Conservation (phyloP, 2,329 filamentous ascomycete genomes). For the Geosmithia putterillii region DNA sequence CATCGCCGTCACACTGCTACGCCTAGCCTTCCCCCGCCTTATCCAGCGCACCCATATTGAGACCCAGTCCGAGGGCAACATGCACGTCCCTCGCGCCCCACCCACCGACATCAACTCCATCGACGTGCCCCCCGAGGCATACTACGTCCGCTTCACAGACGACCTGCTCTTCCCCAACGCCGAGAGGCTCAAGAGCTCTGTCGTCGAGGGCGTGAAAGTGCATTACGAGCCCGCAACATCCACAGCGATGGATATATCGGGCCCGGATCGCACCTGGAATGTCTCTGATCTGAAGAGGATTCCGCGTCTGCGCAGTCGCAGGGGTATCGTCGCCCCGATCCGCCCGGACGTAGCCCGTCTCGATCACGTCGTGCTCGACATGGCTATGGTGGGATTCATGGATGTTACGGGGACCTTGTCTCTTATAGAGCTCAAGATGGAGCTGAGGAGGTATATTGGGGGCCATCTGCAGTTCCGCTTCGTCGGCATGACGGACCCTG, state of each 20-base stretch:
- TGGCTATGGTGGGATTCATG: conserved; percentile 36
- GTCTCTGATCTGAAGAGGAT: conserved; percentile 36
- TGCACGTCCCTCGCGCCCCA: conserved; percentile 9
- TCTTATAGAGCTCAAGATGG: conserved; percentile 32
- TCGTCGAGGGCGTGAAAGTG: conserved; percentile 35
- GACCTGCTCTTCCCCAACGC: conserved; percentile 51
- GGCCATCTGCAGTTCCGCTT: conserved; percentile 32
- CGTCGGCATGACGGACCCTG: conserved; percentile 30
- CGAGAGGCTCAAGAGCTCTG: conserved; percentile 33
- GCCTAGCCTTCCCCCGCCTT: conserved; percentile 39
- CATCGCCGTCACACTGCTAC: conserved; percentile 46
- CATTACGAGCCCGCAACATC: conserved; percentile 21
- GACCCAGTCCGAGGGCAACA: conserved; percentile 14
- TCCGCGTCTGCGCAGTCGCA: conserved; percentile 26
- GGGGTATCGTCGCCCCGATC: conserved; percentile 25
- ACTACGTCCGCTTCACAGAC: conserved; percentile 43
- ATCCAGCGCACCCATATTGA: conserved; percentile 15
- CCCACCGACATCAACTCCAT: conserved; percentile 9
- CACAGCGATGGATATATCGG: conserved; percentile 24
- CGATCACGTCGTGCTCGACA: conserved; percentile 35
- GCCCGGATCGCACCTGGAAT: conserved; percentile 38
- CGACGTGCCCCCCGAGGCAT: conserved; percentile 31
- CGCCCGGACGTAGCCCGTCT: conserved; percentile 4
- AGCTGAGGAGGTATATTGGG: conserved; percentile 36
- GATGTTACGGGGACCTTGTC: conserved; percentile 40